Conservation (phyloP, 257 asterid genomes). For the Osmanthus fragrans region DNA sequence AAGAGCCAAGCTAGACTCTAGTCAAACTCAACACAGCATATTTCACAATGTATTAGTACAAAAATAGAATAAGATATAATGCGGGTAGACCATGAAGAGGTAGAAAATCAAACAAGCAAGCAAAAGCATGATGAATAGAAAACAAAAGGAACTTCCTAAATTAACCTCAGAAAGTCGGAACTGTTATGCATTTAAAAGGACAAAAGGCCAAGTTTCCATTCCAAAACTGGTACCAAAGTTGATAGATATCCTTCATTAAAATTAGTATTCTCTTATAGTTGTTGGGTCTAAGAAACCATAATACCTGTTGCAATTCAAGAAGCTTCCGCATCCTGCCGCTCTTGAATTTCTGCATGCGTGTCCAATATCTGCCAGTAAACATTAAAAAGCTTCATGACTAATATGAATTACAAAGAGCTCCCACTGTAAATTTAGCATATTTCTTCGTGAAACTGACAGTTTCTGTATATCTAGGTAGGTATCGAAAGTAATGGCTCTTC, state of each 20-base stretch:
- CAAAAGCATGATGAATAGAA: background rate
- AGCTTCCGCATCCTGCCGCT: slow-evolving; percentile 99
- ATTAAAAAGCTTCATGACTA: background rate
- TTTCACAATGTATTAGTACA: background rate
- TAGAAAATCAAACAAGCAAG: background rate
- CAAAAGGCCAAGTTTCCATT: background rate
- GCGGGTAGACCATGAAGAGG: background rate
- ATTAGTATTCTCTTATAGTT: background rate
- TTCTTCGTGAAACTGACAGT: background rate
- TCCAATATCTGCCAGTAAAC: slow-evolving; percentile 73
- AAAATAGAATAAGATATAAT: background rate
- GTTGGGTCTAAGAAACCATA: background rate
- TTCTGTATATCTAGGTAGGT: slow-evolving; percentile 2
- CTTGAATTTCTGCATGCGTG: slow-evolving; percentile 97
- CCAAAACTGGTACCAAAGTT: background rate
- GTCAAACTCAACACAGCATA: too few relatives aligned
- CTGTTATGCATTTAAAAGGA: background rate
- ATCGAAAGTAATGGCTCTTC: background rate
- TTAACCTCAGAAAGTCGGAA: background rate
- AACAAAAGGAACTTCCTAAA: background rate
- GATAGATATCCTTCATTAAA: background rate
- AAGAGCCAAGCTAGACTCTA: too few relatives aligned
- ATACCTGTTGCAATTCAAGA: slow-evolving; percentile 96
- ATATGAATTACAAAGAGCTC: slow-evolving; percentile 1
- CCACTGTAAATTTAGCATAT: background rate